Evolutionary conservation across 176 grass and related monocot species (phyloP).

Genomic region (Oryza rufipogon): DNA sequence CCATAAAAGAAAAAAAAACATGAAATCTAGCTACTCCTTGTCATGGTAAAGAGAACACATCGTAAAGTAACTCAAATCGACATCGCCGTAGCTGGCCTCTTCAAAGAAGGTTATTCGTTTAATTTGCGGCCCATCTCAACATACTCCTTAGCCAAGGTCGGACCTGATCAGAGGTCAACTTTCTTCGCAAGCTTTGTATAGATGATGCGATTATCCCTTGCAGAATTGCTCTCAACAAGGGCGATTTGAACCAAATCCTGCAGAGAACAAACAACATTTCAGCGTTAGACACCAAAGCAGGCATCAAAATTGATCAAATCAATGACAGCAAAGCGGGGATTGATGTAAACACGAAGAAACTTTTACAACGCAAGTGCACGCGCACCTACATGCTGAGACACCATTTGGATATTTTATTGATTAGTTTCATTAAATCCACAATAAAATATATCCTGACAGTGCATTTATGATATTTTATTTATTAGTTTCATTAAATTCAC

Average conservation of each 20-base stretch:
- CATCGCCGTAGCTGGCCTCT: neutral
- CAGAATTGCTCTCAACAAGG: conserved; percentile 88
- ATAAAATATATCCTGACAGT: too few species aligned
- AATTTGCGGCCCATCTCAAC: neutral
- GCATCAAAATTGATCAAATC: too few species aligned
- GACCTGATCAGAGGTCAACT: conserved; percentile 43
- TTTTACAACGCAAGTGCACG: too few species aligned
- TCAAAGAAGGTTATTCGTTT: neutral
- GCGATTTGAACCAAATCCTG: conserved; percentile 96
- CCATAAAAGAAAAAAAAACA: neutral
- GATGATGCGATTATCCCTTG: conserved; percentile 86
- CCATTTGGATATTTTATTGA: too few species aligned
- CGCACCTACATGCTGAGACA: too few species aligned
- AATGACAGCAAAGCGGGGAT: conserved; percentile 4
- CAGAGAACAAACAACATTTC: conserved; percentile 3
- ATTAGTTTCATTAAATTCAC: too few species aligned
- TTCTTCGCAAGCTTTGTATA: conserved; percentile 86
- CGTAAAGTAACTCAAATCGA: neutral
- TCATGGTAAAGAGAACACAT: neutral
- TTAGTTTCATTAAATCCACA: too few species aligned
- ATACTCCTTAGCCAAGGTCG: neutral
- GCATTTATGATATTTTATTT: too few species aligned
- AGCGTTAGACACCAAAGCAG: conserved; percentile 5
- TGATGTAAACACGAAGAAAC: neutral
- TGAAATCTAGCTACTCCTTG: neutral